A percentile compares a stretch with the other conserved stretches of the same genome.
These are phyloP conservation scores for Tetrahymena elliotti DNA, from an alignment of 73 alveolate genomes.

Conservation along the genomic window DNA sequence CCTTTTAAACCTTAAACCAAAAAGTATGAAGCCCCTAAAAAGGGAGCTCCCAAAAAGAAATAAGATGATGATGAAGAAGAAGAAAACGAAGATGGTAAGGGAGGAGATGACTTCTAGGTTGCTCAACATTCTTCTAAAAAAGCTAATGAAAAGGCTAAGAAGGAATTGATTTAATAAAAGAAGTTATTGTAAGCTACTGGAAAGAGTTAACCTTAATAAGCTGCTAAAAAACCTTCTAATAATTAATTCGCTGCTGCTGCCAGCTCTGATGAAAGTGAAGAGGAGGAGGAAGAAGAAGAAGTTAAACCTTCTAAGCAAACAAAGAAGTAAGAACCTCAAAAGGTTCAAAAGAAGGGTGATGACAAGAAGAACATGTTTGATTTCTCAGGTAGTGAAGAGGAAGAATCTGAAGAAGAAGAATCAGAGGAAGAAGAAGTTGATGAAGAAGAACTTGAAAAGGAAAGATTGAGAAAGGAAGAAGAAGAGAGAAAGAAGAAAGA, in stretches of 20 bases:
- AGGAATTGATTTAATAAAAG: not conserved
- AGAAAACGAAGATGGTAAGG: slow-evolving; percentile 54
- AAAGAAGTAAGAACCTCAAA: not conserved
- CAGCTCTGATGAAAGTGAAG: not conserved
- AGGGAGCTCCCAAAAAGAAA: slow-evolving; percentile 47
- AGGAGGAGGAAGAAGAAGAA: not conserved
- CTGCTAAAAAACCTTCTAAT: not conserved
- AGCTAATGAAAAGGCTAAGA: not conserved
- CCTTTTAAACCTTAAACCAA: slow-evolving; percentile 15
- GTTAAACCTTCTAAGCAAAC: not conserved
- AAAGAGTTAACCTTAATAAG: not conserved
- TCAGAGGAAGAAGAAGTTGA: slow-evolving; percentile 52
- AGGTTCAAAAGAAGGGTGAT: not conserved
- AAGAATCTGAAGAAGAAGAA: slow-evolving; percentile 45
- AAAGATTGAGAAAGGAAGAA: slow-evolving; percentile 42
- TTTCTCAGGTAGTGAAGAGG: not conserved
- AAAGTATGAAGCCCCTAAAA: slow-evolving; percentile 35
- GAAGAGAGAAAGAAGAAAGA: slow-evolving; percentile 38
- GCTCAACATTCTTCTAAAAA: not conserved
- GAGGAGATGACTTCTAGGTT: not conserved
- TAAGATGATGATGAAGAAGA: slow-evolving; percentile 2
- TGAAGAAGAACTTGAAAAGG: slow-evolving; percentile 52
- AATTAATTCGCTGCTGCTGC: not conserved
- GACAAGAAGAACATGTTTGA: not conserved
- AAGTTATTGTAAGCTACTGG: not conserved